Evolutionary conservation across 257 asterid species (phyloP), one percentile per base, ranked within the genome.

Genomic region (Handroanthus guayacan): DNA sequence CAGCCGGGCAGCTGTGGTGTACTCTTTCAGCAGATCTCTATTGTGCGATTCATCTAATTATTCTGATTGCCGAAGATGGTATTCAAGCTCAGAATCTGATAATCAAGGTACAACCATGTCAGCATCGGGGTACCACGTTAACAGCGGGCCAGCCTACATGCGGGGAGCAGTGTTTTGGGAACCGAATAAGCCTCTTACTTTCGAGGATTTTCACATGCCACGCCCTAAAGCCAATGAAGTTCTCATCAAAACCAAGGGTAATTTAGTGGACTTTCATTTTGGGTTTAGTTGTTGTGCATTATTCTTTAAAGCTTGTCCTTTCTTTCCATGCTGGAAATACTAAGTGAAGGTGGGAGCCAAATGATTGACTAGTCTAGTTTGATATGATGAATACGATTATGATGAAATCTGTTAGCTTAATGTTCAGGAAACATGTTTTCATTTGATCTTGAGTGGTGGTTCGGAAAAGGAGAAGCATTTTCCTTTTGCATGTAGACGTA

Each of bases 111-210:
- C 86, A 79, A 81, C 83, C 69, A 37, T 37, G 54, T 14, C 85
- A 8, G 86, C 92, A 45, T 80, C 90, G 77, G 94, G 86, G 75
- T 91, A 89, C 86, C 92, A 93, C 80, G 80, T 90, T 71, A 76
- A 75, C 82, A 89, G 61, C 69, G 99, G 89, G 5, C 83, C 98
- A 9, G 83, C 99, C 37, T 83, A 84, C 72, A 95, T 95, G 99
- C 91, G 90, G n/a, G 99, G 88, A 13, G 90, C 90, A 20, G 99
- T 95, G 50, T 90, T 95, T 54, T 95, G 97, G 99, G 93, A 91
- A 64, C 89, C 91, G 54, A 85, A 89, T 67, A 85, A 92, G 47
- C 96, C 99, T 31, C 85, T 92, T 50, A 89, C 91, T 34, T 86
- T 92, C 69, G 98, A 92, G 80, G 98, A 92, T 43, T 89, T 95